Evolutionary conservation across 768 basidiomycete genomes (phyloP).

Genomic region (Calocybe gangraenosa): DNA sequence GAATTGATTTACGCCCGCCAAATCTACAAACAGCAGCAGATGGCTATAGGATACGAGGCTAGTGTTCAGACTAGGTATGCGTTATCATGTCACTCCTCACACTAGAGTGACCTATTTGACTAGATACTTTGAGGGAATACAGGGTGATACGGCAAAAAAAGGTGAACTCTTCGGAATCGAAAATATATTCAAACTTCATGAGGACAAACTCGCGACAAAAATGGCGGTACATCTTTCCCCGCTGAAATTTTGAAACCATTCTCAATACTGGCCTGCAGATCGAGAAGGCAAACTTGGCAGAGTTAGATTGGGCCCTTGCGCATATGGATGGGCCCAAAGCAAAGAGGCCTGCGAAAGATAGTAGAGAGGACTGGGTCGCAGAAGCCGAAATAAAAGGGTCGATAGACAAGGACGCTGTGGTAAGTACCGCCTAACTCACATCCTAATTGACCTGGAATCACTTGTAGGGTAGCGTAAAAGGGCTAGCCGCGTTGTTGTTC

Average conservation of each 20-base stretch:
- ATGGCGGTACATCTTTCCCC: constrained; percentile 46
- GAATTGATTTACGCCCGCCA: constrained; percentile 87
- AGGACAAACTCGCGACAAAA: constrained; percentile 67
- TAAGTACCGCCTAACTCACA: constrained; percentile 12
- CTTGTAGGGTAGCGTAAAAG: constrained; percentile 48
- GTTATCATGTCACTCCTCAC: neutral
- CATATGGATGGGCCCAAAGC: constrained; percentile 49
- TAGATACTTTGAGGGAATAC: constrained; percentile 80
- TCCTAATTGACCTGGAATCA: neutral
- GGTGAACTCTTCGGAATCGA: constrained; percentile 84
- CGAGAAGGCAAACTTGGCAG: constrained; percentile 66
- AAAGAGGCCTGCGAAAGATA: constrained; percentile 27
- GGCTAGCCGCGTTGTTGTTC: constrained; percentile 63
- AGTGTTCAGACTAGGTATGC: constrained; percentile 74
- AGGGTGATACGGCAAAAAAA: constrained; percentile 67
- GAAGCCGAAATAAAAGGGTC: constrained; percentile 38
- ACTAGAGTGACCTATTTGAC: neutral
- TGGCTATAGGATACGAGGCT: constrained; percentile 85
- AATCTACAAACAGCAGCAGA: constrained; percentile 91
- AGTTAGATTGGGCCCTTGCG: constrained; percentile 78
- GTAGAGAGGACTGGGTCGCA: constrained; percentile 32
- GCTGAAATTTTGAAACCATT: neutral
- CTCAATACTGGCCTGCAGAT: constrained; percentile 44
- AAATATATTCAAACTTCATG: constrained; percentile 81
- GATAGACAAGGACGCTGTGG: constrained; percentile 37